Conservation (phyloP, 192 early-diverging fungal species). For the Backusella sp. region DNA sequence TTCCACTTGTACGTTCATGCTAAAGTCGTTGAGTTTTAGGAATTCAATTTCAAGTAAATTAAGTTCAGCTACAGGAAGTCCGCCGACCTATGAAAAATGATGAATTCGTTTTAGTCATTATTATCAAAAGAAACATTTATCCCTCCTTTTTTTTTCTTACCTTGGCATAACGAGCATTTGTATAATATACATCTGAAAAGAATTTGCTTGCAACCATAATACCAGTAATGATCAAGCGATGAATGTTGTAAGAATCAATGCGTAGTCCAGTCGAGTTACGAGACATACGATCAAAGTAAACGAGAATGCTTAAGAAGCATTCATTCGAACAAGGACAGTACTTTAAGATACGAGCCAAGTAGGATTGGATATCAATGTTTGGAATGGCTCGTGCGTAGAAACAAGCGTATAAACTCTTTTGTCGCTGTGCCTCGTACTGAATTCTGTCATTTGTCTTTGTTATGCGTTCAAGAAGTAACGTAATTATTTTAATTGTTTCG, state of each 20-base stretch:
- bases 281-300: slow-evolving; percentile 86
- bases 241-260: slow-evolving; percentile 85
- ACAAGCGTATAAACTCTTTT: slow-evolving; percentile 52
- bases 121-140: background rate
- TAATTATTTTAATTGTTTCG: slow-evolving; percentile 49
- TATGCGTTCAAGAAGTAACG: slow-evolving; percentile 15
- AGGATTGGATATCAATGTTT: slow-evolving; percentile 80
- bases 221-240: slow-evolving; percentile 86
- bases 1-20: slow-evolving; percentile 71
- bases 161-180: slow-evolving; percentile 85
- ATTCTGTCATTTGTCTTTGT: slow-evolving; percentile 12
- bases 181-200: slow-evolving; percentile 90
- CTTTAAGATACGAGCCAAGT: slow-evolving; percentile 81
- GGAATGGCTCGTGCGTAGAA: slow-evolving; percentile 91
- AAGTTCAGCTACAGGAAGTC: slow-evolving; percentile 85
- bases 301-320: slow-evolving; percentile 79
- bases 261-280: slow-evolving; percentile 52
- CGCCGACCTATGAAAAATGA: slow-evolving; percentile 62
- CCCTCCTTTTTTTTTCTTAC: slow-evolving; percentile 27
- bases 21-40: slow-evolving; percentile 79
- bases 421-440: slow-evolving; percentile 27
- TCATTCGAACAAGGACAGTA: slow-evolving; percentile 92
- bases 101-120: background rate
- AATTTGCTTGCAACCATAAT: slow-evolving; percentile 89
- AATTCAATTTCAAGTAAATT: slow-evolving; percentile 92